Evolutionary conservation across 2,329 filamentous ascomycete species (phyloP).

Genomic region (Alternaria sp.): DNA sequence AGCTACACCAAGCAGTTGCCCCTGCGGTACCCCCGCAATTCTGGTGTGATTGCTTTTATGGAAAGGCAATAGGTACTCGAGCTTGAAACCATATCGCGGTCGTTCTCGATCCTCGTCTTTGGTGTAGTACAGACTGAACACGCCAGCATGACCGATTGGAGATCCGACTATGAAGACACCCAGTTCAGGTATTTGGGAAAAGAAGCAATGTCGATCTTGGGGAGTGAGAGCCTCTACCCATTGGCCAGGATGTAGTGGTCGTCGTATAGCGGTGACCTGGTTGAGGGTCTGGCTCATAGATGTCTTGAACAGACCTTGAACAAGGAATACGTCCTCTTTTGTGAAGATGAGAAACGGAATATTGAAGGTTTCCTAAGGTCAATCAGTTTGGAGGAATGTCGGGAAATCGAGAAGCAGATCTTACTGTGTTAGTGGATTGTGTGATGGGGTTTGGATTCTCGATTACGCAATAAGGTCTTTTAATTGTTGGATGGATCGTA

Average conservation of each 20-base stretch:
- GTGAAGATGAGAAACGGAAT: conserved; percentile 55
- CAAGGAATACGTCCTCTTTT: conserved; percentile 55
- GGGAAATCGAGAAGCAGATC: not conserved
- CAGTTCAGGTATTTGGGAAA: conserved; percentile 71
- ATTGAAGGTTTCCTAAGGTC: not conserved
- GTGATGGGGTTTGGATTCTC: not conserved
- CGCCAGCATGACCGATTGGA: conserved; percentile 69
- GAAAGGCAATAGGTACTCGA: conserved; percentile 65
- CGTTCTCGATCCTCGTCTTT: conserved; percentile 47
- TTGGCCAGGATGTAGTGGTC: conserved; percentile 37
- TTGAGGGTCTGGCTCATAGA: conserved; percentile 15
- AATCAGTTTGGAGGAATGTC: not conserved
- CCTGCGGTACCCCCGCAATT: conserved; percentile 17
- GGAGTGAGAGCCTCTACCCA: conserved; percentile 24
- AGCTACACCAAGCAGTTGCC: conserved; percentile 71
- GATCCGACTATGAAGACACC: conserved; percentile 73
- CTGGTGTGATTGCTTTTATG: conserved; percentile 8
- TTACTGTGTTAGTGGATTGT: not conserved
- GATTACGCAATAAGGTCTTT: not conserved
- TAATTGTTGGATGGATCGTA: not conserved
- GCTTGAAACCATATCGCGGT: conserved; percentile 58
- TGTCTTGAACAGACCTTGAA: conserved; percentile 47
- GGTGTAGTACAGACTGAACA: conserved; percentile 66
- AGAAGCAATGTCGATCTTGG: conserved; percentile 66
- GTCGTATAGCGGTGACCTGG: conserved; percentile 49